phyloP scores from a whole-genome alignment of 345 rosid species.

The Clausena lansium region DNA sequence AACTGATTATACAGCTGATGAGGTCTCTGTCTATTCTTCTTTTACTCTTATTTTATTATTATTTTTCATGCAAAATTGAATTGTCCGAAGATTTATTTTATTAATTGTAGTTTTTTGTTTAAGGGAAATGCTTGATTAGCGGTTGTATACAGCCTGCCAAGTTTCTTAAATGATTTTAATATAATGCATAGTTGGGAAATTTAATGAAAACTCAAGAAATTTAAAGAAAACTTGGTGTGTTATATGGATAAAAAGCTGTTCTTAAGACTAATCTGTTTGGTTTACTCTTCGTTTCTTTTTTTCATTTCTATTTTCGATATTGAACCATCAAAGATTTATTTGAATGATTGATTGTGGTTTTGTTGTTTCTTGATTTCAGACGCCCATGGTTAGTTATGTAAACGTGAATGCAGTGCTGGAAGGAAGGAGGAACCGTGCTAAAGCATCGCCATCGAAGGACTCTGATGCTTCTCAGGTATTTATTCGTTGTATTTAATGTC shows the following conservation, averaged over 20 bases:
- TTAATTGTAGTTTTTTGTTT: too few relatives aligned
- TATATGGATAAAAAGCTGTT: background rate
- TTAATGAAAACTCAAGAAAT: background rate
- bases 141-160: background rate
- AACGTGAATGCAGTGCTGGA: conserved; percentile 85
- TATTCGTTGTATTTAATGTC: background rate
- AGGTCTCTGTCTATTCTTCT: conserved; percentile 39
- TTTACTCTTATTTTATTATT: background rate
- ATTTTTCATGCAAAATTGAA: background rate
- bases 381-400: conserved; percentile 93
- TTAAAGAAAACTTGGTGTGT: background rate
- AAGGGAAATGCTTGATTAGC: background rate
- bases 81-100: too few relatives aligned
- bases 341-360: conserved; percentile 4
- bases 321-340: background rate
- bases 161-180: too few relatives aligned
- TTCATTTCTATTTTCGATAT: background rate
- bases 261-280: background rate
- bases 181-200: too few relatives aligned
- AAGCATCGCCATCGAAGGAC: conserved; percentile 9
- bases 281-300: too few relatives aligned
- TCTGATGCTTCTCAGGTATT: conserved; percentile 63
- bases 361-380: conserved; percentile 39
- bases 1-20: conserved; percentile 92
- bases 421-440: conserved; percentile 68